Conservation (phyloP, 192 early-diverging fungal genomes). For the Rhizophagus sp. region DNA sequence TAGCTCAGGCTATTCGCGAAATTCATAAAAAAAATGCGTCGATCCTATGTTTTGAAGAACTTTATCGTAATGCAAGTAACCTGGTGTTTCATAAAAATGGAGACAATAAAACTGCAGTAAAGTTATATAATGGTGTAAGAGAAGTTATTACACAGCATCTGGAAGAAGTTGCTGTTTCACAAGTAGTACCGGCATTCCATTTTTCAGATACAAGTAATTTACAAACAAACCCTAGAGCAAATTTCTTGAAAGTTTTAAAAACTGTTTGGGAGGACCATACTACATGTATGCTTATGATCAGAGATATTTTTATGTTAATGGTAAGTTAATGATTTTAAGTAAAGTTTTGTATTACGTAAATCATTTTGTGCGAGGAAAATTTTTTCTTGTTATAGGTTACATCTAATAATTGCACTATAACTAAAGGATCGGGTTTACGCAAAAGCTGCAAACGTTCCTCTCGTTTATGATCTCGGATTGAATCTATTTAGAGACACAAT, state of each 20-base stretch:
- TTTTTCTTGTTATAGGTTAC: background rate
- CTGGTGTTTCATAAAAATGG: slow-evolving; percentile 85
- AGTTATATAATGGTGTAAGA: slow-evolving; percentile 78
- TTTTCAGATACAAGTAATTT: slow-evolving; percentile 47
- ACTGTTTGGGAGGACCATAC: slow-evolving; percentile 86
- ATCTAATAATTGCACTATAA: slow-evolving; percentile 13
- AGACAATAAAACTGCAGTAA: no score
- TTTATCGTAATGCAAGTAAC: slow-evolving; percentile 88
- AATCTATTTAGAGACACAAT: slow-evolving; percentile 83
- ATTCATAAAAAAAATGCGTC: slow-evolving; percentile 85
- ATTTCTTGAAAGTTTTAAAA: slow-evolving; percentile 70
- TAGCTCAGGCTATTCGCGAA: slow-evolving; percentile 74
- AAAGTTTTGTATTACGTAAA: background rate
- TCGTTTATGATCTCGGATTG: slow-evolving; percentile 83
- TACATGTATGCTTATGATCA: slow-evolving; percentile 82
- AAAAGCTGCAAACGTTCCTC: slow-evolving; percentile 61
- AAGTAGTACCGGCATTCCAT: slow-evolving; percentile 64
- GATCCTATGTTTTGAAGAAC: slow-evolving; percentile 82
- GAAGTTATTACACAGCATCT: slow-evolving; percentile 73
- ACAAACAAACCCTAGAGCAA: slow-evolving; percentile 45
- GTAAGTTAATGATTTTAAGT: slow-evolving; percentile 46
- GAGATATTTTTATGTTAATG: slow-evolving; percentile 86
- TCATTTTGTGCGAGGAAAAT: background rate
- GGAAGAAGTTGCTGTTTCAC: slow-evolving; percentile 52
- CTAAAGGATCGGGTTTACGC: slow-evolving; percentile 56